phyloP scores from a whole-genome alignment of 768 basidiomycete species.

The Suillus brevipes region DNA sequence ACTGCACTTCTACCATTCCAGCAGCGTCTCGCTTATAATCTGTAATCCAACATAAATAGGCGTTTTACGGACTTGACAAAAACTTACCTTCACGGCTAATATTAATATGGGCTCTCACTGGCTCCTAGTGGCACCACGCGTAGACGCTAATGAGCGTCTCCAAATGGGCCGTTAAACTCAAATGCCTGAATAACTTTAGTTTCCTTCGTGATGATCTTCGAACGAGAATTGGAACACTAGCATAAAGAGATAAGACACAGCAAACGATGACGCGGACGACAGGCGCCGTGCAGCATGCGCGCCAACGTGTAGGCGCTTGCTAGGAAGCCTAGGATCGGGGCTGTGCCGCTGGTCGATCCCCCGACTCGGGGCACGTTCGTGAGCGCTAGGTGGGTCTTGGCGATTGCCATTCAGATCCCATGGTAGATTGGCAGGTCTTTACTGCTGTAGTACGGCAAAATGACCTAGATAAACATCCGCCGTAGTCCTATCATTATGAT shows the following conservation, averaged over 20 bases:
- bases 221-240: neutral
- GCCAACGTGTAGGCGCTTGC: neutral
- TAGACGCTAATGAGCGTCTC: neutral
- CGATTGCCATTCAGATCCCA: neutral
- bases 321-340: neutral
- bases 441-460: neutral
- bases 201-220: neutral
- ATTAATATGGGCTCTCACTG: neutral
- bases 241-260: neutral
- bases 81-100: neutral
- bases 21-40: neutral
- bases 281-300: neutral
- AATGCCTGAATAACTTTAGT: neutral
- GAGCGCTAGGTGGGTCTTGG: neutral
- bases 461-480: neutral
- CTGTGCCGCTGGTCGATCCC: neutral
- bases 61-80: neutral
- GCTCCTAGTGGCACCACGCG: neutral
- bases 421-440: neutral
- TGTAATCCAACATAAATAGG: neutral
- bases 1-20: neutral
- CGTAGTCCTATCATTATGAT: neutral
- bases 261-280: neutral
- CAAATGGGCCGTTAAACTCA: neutral
- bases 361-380: neutral